Base-by-base conservation (phyloP, 2,329 filamentous ascomycete species). In the Calonectria honghensis region DNA sequence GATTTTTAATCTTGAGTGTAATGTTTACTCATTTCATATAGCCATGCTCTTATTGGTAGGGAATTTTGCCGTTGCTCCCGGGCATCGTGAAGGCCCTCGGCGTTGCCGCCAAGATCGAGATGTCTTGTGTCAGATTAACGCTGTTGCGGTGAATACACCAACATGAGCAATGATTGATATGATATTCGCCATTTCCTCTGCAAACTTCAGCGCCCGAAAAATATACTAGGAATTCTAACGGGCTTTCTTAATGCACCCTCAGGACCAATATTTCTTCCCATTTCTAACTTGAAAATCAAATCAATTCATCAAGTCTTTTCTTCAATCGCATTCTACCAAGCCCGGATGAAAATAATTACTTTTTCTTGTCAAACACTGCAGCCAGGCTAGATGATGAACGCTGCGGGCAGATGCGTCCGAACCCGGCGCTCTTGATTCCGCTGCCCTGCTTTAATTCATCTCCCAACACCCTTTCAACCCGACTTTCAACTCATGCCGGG, bases 141-240 rank as follows among this genome's bases (percentile, higher is more conserved):
- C 37, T 39, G 57, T 61, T 61, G 57, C 57, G 57, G 57, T 61
- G 57, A 61, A 61, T 48, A 61, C 57, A 16, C 35, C 57, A 61
- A 11, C 32, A 37, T 24, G n/a, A 48, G 24, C 45, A 13, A 48
- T 48, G 18, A 9, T 9, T 13, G 45, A 24, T 24, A 48, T 48
- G 20, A 48, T 48, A 24, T 24, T 48, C 9, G 45, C 45, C 45
- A 24, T 24, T 24, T 48, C n/a, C n/a, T 24, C 45, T 48, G n/a
- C n/a, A 18, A 48, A 48, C 45, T 48, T 48, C 1, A 4, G 13
- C 20, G 13, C n/a, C 10, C 10, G n/a, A 24, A 13, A 24, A 48
- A 24, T 13, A 24, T 20, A 24, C 11, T n/a, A 13, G n/a, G 24
- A 13, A 5, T 48, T 48, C 10, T n/a, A n/a, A 9, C 13, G 11